Evolutionary conservation across 257 asterid genomes (phyloP).

Genomic region (Primulina huaijiensis): DNA sequence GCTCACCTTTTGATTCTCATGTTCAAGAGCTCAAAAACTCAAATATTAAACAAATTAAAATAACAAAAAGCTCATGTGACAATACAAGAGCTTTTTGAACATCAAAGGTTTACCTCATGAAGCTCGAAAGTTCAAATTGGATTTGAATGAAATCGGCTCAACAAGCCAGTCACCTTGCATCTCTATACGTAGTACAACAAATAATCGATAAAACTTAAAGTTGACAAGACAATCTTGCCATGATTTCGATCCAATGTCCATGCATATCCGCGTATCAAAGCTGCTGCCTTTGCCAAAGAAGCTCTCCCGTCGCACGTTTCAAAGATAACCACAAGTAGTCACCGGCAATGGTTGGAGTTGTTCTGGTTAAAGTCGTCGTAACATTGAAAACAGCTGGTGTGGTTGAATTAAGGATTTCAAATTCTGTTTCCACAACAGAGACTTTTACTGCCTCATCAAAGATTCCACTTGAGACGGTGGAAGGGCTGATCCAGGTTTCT

Average conservation of each 20-base stretch:
- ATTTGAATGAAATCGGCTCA: too few species aligned
- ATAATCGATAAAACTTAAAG: conserved; percentile 26
- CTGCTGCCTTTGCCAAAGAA: conserved; percentile 46
- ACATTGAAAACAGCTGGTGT: conserved; percentile 4
- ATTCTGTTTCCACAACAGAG: conserved; percentile 41
- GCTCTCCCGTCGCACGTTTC: conserved; percentile 36
- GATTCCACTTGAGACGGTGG: conserved; percentile 43
- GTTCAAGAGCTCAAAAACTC: too few species aligned
- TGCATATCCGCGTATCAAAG: conserved; percentile 45
- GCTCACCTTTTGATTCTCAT: too few species aligned
- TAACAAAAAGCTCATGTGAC: too few species aligned
- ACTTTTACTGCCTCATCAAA: conserved; percentile 37
- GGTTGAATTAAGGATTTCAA: conserved; percentile 31
- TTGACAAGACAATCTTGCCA: conserved; percentile 44
- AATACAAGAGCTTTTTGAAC: too few species aligned
- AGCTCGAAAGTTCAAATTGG: too few species aligned
- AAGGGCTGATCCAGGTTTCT: conserved; percentile 40
- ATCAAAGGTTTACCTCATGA: too few species aligned
- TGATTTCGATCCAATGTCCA: conserved; percentile 46
- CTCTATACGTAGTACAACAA: too few species aligned
- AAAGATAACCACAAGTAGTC: conserved; percentile 42
- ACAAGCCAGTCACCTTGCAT: too few species aligned
- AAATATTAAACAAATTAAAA: too few species aligned
- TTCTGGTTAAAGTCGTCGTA: conserved; percentile 28
- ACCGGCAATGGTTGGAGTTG: conserved; percentile 46